Conservation (phyloP, 257 asterid genomes). For the Scutellaria barbata region DNA sequence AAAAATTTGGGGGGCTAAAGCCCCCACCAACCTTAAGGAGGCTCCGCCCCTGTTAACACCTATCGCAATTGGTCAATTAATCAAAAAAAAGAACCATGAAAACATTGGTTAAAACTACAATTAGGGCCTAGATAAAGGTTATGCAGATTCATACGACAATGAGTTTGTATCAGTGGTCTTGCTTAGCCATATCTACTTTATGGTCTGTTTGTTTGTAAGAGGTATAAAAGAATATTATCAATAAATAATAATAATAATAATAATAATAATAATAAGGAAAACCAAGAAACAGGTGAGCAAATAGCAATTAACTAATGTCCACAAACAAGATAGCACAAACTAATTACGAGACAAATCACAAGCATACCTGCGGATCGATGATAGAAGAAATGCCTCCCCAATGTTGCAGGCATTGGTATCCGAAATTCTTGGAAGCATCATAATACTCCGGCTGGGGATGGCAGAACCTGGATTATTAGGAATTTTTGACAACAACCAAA, state of each 20-base stretch:
- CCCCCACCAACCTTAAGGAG: too few species aligned
- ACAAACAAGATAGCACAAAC: not conserved
- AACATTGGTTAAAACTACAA: not conserved
- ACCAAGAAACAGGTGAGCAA: not conserved
- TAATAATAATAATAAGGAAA: too few species aligned
- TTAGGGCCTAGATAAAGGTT: not conserved
- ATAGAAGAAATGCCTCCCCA: conserved; percentile 85
- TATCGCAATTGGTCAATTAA: not conserved
- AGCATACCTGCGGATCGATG: conserved; percentile 71
- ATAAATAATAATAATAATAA: too few species aligned
- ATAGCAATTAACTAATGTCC: conserved; percentile 11
- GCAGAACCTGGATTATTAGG: conserved; percentile 62
- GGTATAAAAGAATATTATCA: not conserved
- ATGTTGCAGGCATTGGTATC: conserved; percentile 75
- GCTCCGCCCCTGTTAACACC: too few species aligned
- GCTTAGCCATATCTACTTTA: not conserved
- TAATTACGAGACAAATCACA: conserved; percentile 20
- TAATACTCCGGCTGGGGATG: conserved; percentile 61
- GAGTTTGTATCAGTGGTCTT: not conserved
- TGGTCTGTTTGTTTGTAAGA: not conserved
- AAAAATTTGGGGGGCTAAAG: too few species aligned
- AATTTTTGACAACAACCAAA: conserved; percentile 88
- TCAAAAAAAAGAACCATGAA: not conserved
- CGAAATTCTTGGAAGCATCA: conserved; percentile 63
- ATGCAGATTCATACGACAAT: conserved; percentile 7